Evolutionary conservation across 2,329 filamentous ascomycete species (phyloP).

Genomic region (Sodiomyces alkalinus): DNA sequence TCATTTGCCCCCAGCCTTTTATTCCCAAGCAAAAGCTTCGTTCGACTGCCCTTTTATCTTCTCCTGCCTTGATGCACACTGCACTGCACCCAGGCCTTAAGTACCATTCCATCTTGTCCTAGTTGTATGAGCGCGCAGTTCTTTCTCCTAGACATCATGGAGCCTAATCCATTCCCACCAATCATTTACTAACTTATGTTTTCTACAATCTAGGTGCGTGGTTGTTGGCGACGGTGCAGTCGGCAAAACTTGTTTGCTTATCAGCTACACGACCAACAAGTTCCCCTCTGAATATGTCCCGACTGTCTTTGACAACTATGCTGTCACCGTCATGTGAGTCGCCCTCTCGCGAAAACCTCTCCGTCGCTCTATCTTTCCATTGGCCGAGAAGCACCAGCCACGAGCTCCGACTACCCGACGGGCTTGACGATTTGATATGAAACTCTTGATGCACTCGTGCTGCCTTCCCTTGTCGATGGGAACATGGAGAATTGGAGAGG

Average conservation of each 20-base stretch:
- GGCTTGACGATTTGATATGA: not conserved
- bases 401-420: no score
- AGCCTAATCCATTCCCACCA: not conserved
- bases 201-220: conserved; percentile 56
- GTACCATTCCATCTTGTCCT: no score
- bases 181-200: not conserved
- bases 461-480: no score
- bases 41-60: no score
- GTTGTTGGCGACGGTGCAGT: conserved; percentile 99
- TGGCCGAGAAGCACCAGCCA: no score
- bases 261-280: conserved; percentile 99
- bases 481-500: conserved; percentile 2
- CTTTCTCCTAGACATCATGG: no score
- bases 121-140: not conserved
- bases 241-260: conserved; percentile 96
- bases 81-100: no score
- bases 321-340: conserved; percentile 96
- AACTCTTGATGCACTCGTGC: not conserved
- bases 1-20: not conserved
- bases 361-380: no score
- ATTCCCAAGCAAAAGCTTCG: not conserved
- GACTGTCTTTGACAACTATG: conserved; percentile 99
- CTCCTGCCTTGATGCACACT: no score
- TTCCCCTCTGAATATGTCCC: conserved; percentile 99
- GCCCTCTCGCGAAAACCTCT: no score